Percentiles rank a stretch among this genome's conserved stretches.
Evolutionary conservation across 2,329 filamentous ascomycete genomes (phyloP).

Genomic region (Rosellinia necatrix): DNA sequence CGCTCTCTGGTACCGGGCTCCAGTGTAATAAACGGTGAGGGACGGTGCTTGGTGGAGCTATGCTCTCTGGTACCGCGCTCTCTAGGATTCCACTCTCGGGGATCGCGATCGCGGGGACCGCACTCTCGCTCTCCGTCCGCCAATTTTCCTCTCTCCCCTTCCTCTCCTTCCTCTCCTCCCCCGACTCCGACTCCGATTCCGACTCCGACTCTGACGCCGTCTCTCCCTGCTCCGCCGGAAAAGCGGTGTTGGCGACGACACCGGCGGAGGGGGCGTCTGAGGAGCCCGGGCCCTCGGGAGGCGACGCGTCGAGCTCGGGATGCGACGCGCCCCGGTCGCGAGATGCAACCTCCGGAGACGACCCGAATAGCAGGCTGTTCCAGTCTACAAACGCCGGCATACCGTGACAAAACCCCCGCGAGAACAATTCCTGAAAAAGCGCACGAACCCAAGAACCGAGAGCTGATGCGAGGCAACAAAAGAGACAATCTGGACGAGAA

Average conservation of each 20-base stretch:
- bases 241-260: background rate
- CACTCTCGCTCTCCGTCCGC: background rate
- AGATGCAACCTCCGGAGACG: conserved; percentile 12
- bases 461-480: conserved; percentile 15
- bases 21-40: background rate
- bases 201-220: no score
- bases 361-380: conserved; percentile 30
- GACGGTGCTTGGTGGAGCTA: background rate
- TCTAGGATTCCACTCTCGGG: background rate
- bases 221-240: no score
- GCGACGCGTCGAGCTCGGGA: conserved; percentile 20
- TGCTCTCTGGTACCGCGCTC: background rate
- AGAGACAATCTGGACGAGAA: conserved; percentile 18
- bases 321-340: conserved; percentile 15
- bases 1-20: conserved; percentile 1
- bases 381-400: conserved; percentile 33
- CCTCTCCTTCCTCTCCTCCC: no score
- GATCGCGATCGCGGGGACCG: background rate
- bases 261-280: conserved; percentile 1
- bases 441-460: conserved; percentile 11
- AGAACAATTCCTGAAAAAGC: conserved; percentile 16
- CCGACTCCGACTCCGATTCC: no score
- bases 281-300: conserved; percentile 1
- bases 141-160: no score
- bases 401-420: conserved; percentile 22